Conservation (phyloP, 2,329 filamentous ascomycete species). For the Monilinia fructicola region DNA sequence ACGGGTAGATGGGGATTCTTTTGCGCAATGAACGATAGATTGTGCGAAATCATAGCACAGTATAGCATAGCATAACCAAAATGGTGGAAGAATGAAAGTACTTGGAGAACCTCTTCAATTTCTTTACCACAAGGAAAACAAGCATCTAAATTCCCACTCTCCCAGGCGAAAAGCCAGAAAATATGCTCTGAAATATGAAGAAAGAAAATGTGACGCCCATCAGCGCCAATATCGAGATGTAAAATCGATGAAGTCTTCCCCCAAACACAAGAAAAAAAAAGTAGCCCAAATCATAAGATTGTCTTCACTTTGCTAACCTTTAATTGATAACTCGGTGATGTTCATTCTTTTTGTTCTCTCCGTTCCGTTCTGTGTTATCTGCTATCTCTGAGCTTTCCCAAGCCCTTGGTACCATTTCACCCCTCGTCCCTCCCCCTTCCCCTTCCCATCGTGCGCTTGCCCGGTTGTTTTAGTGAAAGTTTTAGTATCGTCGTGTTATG, state of each 20-base stretch:
- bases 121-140: slow-evolving; percentile 4
- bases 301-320: slow-evolving; percentile 23
- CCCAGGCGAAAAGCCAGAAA: slow-evolving; percentile 9
- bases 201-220: slow-evolving; percentile 33
- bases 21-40: no score
- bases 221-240: slow-evolving; percentile 30
- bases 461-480: slow-evolving; percentile 8
- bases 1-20: no score
- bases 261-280: slow-evolving; percentile 23
- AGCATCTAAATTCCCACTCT: slow-evolving; percentile 26
- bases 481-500: slow-evolving; percentile 16
- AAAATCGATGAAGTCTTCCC: slow-evolving; percentile 29
- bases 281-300: slow-evolving; percentile 24
- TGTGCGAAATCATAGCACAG: neutral
- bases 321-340: slow-evolving; percentile 1
- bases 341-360: slow-evolving; percentile 8
- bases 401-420: slow-evolving; percentile 9
- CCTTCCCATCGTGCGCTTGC: neutral
- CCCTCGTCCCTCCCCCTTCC: neutral
- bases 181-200: slow-evolving; percentile 29
- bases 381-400: slow-evolving; percentile 14
- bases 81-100: neutral
- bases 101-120: slow-evolving; percentile 14
- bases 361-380: neutral
- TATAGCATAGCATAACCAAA: neutral